Conservation (phyloP, 1,139 yeast genomes). For the Kodamaea anthophila region DNA sequence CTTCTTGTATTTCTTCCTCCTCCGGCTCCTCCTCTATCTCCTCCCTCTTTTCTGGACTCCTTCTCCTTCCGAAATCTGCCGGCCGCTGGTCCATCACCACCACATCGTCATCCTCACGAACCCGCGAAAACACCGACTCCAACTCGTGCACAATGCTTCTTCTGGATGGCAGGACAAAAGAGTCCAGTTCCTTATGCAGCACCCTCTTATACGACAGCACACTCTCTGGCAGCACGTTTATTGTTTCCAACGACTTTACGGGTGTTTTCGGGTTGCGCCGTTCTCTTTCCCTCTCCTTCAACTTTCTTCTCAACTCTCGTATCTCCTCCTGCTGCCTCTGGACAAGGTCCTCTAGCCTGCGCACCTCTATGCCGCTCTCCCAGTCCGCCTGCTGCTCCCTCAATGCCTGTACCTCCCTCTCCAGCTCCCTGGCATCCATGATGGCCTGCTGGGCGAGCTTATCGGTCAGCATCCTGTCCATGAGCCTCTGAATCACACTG, state of each 20-base stretch:
- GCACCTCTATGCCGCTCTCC: too few relatives aligned
- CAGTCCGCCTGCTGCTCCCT: too few relatives aligned
- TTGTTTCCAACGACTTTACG: too few relatives aligned
- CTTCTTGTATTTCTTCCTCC: conserved; percentile 1
- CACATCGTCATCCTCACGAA: conserved; percentile 10
- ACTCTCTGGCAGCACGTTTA: conserved; percentile 14
- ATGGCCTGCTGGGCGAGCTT: conserved; percentile 31
- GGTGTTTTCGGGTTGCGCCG: background rate
- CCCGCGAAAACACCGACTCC: conserved; percentile 13
- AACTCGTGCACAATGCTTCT: conserved; percentile 15
- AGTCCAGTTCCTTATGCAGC: background rate
- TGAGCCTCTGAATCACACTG: conserved; percentile 28
- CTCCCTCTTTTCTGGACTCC: background rate
- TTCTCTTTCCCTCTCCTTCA: background rate
- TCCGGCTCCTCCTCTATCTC: background rate
- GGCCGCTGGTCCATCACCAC: conserved; percentile 11
- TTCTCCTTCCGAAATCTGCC: conserved; percentile 4
- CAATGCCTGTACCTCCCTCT: conserved; percentile 17
- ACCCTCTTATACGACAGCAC: conserved; percentile 20
- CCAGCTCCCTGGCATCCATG: conserved; percentile 23
- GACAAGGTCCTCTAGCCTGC: background rate
- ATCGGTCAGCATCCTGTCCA: conserved; percentile 30
- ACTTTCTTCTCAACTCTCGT: background rate
- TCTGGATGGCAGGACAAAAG: background rate
- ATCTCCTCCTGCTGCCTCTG: background rate